These are phyloP conservation scores for Sutorius eximius DNA, from an alignment of 1,284 basidiomycete genomes.

Conservation along the genomic window DNA sequence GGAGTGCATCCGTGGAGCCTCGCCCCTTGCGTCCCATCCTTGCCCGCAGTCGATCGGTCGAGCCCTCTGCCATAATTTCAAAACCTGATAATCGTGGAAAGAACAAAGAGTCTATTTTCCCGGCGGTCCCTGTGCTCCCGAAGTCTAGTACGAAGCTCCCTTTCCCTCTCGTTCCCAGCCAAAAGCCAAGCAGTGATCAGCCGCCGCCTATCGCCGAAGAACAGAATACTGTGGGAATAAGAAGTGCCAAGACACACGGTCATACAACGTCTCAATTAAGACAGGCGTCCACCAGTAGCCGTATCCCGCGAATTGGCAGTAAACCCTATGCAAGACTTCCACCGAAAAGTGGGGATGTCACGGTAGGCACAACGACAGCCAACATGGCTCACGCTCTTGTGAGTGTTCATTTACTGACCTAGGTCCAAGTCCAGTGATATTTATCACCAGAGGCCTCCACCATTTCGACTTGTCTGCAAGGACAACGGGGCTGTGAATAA, in stretches of 20 bases:
- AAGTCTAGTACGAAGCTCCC: slow-evolving; percentile 39
- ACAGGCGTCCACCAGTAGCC: slow-evolving; percentile 54
- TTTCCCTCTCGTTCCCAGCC: slow-evolving; percentile 41
- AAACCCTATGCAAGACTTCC: slow-evolving; percentile 62
- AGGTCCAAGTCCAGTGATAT: slow-evolving; percentile 6
- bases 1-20: slow-evolving; percentile 32
- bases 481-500: slow-evolving; percentile 25
- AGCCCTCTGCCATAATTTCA: slow-evolving; percentile 16
- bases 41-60: slow-evolving; percentile 34
- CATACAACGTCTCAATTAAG: slow-evolving; percentile 49
- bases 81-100: slow-evolving; percentile 15
- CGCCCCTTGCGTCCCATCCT: slow-evolving; percentile 7
- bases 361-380: neutral
- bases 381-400: slow-evolving; percentile 15
- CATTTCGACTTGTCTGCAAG: slow-evolving; percentile 11
- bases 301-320: slow-evolving; percentile 64
- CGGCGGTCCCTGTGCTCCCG: slow-evolving; percentile 13
- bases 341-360: slow-evolving; percentile 10
- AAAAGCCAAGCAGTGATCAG: slow-evolving; percentile 16
- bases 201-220: slow-evolving; percentile 37
- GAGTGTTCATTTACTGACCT: slow-evolving; percentile 6
- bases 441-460: slow-evolving; percentile 7
- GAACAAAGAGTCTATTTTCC: slow-evolving; percentile 23
- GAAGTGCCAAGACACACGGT: slow-evolving; percentile 13
- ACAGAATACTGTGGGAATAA: slow-evolving; percentile 9